Base-by-base conservation (phyloP, 352 stramenopile species). In the Phytophthora ramorum region DNA sequence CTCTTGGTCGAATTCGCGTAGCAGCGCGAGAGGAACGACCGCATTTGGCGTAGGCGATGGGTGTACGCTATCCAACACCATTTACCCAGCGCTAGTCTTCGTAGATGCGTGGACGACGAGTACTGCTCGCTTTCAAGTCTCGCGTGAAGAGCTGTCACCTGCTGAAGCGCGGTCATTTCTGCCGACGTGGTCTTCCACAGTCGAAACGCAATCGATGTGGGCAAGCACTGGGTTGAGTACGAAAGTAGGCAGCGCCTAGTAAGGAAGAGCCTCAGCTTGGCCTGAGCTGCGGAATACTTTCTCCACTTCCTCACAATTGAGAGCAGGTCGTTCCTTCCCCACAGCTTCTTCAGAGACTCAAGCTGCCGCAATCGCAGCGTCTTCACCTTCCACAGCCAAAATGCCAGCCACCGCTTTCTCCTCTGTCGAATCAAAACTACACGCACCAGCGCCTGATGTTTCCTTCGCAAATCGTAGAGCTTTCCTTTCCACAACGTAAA, bases 11-110 rank as follows among this genome's bases (percentile, higher is more conserved):
- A 75, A 4, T 62, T 45, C 0, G 55, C 24, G 30, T 70, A 69
- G 17, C 65, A 83, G 7, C 51, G 53, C 2, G 66, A 71, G 8
- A 86, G 49, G 38, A 88, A 88, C 12, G 41, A 26, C 20, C 73
- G 53, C 58, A 92, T 73, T 19, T 63, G 46, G 0, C 66, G 30
- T 16, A 83, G 53, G 0, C 69, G 67, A 10, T 60, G 41, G 2
- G 64, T n/a, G 44, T 92, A 90, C 7, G 79, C 74, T 50, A 62
- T 67, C 83, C 83, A 92, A 14, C 65, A 78, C 72, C 72, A 85
- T 44, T 83, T 85, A 0, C 66, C 66, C 0, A 88, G 37, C 6
- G 32, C 6, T 28, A 83, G 44, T 37, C 35, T 52, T 30, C 63
- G 51, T n/a, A 76, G 34, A 52, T 70, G 38, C 7, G 38, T 51